Evolutionary conservation across 345 rosid genomes (phyloP).

Genomic region (Boechera stricta): DNA sequence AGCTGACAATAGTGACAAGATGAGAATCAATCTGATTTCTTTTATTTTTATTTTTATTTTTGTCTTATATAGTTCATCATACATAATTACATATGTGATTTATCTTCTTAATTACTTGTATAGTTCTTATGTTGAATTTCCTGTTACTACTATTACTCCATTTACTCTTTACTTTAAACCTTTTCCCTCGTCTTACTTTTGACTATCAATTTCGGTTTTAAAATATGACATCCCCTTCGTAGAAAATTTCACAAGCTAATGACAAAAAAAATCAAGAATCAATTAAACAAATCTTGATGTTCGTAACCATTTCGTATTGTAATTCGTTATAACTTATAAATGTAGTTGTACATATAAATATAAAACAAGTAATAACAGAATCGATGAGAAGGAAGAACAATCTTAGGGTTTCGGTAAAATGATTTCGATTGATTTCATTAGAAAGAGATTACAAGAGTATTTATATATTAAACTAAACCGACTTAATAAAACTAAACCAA

Average conservation of each 20-base stretch:
- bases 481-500: too few species aligned
- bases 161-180: constrained; percentile 13
- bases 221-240: constrained; percentile 4
- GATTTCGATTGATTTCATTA: too few species aligned
- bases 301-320: constrained; percentile 3
- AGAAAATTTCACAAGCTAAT: neutral
- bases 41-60: neutral
- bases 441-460: too few species aligned
- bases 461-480: too few species aligned
- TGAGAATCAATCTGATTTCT: constrained; percentile 22
- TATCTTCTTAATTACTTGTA: neutral
- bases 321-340: neutral
- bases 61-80: constrained; percentile 12
- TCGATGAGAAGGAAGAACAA: too few species aligned
- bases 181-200: constrained; percentile 14
- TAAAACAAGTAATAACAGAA: too few species aligned
- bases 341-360: neutral
- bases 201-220: neutral
- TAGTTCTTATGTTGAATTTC: neutral
- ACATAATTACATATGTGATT: neutral
- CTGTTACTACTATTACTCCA: neutral
- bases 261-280: neutral
- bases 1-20: constrained; percentile 36
- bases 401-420: too few species aligned
- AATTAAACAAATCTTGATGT: neutral